A percentile compares a stretch with the other conserved stretches of the same genome.
Conservation (phyloP, 148 eudicot genomes). For the Rhododendron griersonianum region DNA sequence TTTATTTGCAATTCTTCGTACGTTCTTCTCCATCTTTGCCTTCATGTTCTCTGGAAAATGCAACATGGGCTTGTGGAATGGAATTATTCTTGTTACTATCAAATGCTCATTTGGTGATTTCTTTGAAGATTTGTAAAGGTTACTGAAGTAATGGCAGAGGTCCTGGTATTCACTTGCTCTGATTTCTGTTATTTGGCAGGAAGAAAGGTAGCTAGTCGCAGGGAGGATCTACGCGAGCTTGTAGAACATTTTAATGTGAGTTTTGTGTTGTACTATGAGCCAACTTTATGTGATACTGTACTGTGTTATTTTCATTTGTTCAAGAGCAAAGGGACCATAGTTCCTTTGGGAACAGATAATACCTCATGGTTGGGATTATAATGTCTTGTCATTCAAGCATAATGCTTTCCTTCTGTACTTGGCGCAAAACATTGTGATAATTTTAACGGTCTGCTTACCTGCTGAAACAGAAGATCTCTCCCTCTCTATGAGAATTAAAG, state of each 20-base stretch:
- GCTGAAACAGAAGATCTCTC: background rate
- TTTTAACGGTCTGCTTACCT: background rate
- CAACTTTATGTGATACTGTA: background rate
- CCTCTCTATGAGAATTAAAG: background rate
- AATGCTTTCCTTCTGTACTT: background rate
- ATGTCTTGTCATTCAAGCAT: background rate
- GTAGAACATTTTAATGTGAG: slow-evolving; percentile 94
- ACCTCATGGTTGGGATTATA: background rate
- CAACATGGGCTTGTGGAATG: background rate
- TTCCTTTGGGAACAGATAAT: background rate
- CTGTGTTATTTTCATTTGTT: background rate
- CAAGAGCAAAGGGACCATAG: background rate
- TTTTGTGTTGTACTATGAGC: slow-evolving; percentile 3
- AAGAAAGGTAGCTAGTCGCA: slow-evolving; percentile 60
- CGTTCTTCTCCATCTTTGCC: background rate
- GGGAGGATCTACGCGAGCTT: slow-evolving; percentile 80
- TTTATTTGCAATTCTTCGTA: background rate
- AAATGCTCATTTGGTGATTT: background rate
- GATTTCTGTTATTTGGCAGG: slow-evolving; percentile 39
- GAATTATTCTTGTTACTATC: background rate
- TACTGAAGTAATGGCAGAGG: background rate
- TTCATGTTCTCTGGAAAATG: background rate
- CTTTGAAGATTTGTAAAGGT: background rate
- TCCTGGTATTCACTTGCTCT: slow-evolving; percentile 5
- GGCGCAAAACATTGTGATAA: background rate